Percentiles rank a stretch among this genome's conserved stretches.
Evolutionary conservation across 345 rosid genomes (phyloP).

Genomic region (Hibiscus syriacus): DNA sequence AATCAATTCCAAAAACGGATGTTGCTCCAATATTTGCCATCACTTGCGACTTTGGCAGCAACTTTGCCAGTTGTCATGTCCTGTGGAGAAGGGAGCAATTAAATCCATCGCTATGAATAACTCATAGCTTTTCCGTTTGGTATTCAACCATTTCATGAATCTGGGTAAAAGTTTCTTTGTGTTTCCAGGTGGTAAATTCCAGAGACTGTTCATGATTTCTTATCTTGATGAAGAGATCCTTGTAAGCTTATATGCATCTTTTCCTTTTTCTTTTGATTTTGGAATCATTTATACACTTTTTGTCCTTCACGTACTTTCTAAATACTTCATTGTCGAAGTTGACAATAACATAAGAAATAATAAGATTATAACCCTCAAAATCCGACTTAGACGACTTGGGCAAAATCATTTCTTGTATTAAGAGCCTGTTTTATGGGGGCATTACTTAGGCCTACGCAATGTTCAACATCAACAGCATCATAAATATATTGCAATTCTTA

Average conservation of each 20-base stretch:
- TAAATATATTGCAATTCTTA: neutral
- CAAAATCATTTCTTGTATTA: too few species aligned
- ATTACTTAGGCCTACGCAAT: neutral
- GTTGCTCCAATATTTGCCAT: neutral
- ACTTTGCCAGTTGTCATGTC: neutral
- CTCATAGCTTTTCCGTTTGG: neutral
- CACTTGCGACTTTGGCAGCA: neutral
- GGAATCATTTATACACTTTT: neutral
- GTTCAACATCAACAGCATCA: too few species aligned
- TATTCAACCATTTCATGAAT: constrained; percentile 3
- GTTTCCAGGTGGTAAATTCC: constrained; percentile 67
- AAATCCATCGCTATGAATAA: neutral
- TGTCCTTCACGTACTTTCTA: neutral
- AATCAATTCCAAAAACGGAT: neutral
- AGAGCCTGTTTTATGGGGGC: too few species aligned
- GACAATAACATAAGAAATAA: neutral
- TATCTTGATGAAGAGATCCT: constrained; percentile 93
- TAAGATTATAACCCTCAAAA: too few species aligned
- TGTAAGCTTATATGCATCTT: constrained; percentile 32
- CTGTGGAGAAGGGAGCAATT: neutral
- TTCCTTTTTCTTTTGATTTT: neutral
- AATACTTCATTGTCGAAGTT: neutral
- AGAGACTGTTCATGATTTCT: constrained; percentile 91
- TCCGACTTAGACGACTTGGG: too few species aligned
- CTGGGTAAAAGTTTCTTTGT: constrained; percentile 9